phyloP scores from a whole-genome alignment of 345 rosid genomes.

The Noccaea bulbosa region DNA sequence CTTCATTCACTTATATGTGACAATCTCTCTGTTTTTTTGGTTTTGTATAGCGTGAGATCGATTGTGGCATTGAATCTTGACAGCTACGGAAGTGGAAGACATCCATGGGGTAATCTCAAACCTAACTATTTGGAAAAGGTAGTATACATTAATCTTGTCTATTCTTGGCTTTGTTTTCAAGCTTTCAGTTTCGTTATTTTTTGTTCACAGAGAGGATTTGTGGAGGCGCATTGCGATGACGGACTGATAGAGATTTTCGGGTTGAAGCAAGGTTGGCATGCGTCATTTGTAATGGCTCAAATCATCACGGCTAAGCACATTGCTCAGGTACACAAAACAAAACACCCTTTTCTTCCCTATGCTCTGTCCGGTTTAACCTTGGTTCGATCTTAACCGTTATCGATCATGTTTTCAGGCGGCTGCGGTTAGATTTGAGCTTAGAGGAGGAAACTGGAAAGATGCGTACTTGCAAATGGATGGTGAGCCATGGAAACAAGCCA shows the following conservation, averaged over 20 bases:
- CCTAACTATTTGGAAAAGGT: slow-evolving; percentile 94
- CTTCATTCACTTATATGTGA: neutral
- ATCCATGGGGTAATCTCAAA: slow-evolving; percentile 89
- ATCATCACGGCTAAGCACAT: slow-evolving; percentile 94
- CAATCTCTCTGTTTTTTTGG: neutral
- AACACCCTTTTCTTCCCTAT: neutral
- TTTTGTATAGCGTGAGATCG: slow-evolving; percentile 75
- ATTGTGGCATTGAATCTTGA: slow-evolving; percentile 87
- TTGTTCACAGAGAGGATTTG: slow-evolving; percentile 74
- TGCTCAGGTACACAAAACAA: slow-evolving; percentile 66
- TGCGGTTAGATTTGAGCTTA: slow-evolving; percentile 80
- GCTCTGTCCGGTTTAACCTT: neutral
- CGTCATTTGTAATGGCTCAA: slow-evolving; percentile 97
- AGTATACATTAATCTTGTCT: neutral
- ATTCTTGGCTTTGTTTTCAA: neutral
- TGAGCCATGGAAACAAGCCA: slow-evolving; percentile 93
- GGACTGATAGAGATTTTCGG: slow-evolving; percentile 95
- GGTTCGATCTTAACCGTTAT: slow-evolving; percentile 13
- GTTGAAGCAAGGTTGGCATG: slow-evolving; percentile 98
- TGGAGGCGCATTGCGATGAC: slow-evolving; percentile 91
- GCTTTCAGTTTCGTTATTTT: neutral
- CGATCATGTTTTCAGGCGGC: slow-evolving; percentile 59
- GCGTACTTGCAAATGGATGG: slow-evolving; percentile 98
- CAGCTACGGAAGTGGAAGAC: slow-evolving; percentile 93
- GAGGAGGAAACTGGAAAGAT: slow-evolving; percentile 88